Percentiles rank a stretch among this genome's conserved stretches.
Evolutionary conservation across 306 rosid genomes (phyloP).

Genomic region (Alnus glutinosa): DNA sequence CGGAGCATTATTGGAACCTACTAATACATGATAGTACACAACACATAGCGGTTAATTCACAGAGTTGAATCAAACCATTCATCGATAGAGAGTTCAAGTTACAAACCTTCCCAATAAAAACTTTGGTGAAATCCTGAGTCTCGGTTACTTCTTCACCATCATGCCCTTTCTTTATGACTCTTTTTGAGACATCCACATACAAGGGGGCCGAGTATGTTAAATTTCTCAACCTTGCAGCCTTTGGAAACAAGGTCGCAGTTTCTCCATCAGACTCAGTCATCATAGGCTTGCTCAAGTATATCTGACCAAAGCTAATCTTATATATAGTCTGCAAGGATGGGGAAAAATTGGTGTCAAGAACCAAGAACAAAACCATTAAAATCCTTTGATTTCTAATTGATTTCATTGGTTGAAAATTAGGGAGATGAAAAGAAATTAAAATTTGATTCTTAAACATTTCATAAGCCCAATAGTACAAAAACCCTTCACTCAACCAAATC

Average conservation of each 20-base stretch:
- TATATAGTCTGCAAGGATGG: conserved; percentile 66
- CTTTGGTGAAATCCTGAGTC: conserved; percentile 94
- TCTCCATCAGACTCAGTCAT: conserved; percentile 99
- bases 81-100: not conserved
- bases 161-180: conserved; percentile 91
- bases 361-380: conserved; percentile 10
- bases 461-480: not conserved
- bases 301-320: conserved; percentile 88
- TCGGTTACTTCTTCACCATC: conserved; percentile 93
- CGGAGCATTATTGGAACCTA: conserved; percentile 98
- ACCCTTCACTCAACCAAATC: not conserved
- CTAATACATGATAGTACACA: conserved; percentile 11
- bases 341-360: conserved; percentile 17
- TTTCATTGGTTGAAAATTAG: not conserved
- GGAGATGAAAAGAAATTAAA: not conserved
- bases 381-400: not conserved
- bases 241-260: conserved; percentile 93
- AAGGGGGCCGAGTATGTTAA: conserved; percentile 94
- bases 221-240: conserved; percentile 94
- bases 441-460: not conserved
- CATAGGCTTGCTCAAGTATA: conserved; percentile 95
- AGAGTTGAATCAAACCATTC: not conserved
- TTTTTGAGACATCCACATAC: conserved; percentile 89
- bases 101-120: conserved; percentile 89
- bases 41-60: not conserved